Evolutionary conservation across 2,329 filamentous ascomycete genomes (phyloP).

Genomic region (Pyrenochaeta sp.): DNA sequence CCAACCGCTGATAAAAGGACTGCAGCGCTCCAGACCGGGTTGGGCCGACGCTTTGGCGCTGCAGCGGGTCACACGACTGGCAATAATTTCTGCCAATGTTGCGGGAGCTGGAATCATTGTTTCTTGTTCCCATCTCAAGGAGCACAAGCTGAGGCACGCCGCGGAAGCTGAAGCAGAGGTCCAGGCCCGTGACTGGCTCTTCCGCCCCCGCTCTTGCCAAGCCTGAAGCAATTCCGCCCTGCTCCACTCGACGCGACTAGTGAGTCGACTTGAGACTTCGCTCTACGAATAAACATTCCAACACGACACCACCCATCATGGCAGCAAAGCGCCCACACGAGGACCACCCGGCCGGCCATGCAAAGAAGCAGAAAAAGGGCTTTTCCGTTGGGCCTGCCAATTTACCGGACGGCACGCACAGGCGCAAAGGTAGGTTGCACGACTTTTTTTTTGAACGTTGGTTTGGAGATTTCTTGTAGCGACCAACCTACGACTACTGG

Average conservation of each 20-base stretch:
- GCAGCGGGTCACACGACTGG: constrained; percentile 34
- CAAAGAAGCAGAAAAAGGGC: constrained; percentile 67
- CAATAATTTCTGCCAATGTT: constrained; percentile 7
- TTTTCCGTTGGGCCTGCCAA: constrained; percentile 90
- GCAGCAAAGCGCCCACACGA: constrained; percentile 65
- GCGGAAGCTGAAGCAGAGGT: constrained; percentile 3
- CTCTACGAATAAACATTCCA: too few relatives aligned
- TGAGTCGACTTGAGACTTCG: too few relatives aligned
- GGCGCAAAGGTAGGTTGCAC: constrained; percentile 71
- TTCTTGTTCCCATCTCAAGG: too few relatives aligned
- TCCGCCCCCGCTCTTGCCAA: constrained; percentile 23
- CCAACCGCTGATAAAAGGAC: constrained; percentile 36
- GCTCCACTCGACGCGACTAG: constrained; percentile 11
- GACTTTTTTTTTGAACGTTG: background rate
- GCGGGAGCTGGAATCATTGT: too few relatives aligned
- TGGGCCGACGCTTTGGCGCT: constrained; percentile 21
- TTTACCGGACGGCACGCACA: constrained; percentile 87
- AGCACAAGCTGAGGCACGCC: too few relatives aligned
- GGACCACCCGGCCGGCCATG: constrained; percentile 41
- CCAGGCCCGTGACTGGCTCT: constrained; percentile 20
- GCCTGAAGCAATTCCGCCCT: constrained; percentile 24
- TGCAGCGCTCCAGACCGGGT: constrained; percentile 22
- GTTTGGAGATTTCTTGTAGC: too few relatives aligned
- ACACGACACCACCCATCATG: constrained; percentile 54
- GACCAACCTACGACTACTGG: too few relatives aligned